phyloP scores from a whole-genome alignment of 768 basidiomycete genomes.

The Pilatotrama ljubarskyi region DNA sequence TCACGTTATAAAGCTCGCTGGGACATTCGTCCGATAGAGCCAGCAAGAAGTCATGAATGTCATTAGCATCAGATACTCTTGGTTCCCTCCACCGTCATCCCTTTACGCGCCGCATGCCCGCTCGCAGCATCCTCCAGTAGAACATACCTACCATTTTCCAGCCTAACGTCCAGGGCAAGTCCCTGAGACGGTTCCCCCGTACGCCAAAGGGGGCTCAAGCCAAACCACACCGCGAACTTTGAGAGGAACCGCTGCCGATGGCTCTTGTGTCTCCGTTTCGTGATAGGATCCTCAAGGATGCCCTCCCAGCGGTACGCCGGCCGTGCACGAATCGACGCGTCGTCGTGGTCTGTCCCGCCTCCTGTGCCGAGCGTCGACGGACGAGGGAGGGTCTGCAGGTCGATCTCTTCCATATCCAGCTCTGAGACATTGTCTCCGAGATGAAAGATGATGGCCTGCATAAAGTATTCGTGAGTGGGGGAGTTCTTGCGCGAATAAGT shows the following conservation, averaged over 20 bases:
- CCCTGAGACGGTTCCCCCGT: slow-evolving; percentile 51
- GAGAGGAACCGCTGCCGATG: slow-evolving; percentile 43
- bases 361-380: slow-evolving; percentile 64
- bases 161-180: slow-evolving; percentile 56
- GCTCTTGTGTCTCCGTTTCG: slow-evolving; percentile 34
- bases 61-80: slow-evolving; percentile 3
- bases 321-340: slow-evolving; percentile 56
- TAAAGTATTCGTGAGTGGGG: neutral
- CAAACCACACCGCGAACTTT: slow-evolving; percentile 69
- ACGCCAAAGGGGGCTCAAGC: slow-evolving; percentile 64
- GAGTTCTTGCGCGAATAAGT: neutral
- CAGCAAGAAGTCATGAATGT: neutral
- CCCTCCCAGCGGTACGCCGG: slow-evolving; percentile 73
- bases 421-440: slow-evolving; percentile 53
- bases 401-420: slow-evolving; percentile 66
- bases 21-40: no score
- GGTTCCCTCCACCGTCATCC: neutral
- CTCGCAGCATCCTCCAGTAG: slow-evolving; percentile 33
- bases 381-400: slow-evolving; percentile 48
- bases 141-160: slow-evolving; percentile 61
- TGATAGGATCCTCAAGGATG: slow-evolving; percentile 55
- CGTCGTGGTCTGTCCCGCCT: slow-evolving; percentile 72
- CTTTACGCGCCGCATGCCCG: neutral
- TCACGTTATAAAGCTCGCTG: no score
- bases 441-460: slow-evolving; percentile 63